Base-by-base conservation (phyloP, 805 yeast species). In the Kuraishia floccosa region DNA sequence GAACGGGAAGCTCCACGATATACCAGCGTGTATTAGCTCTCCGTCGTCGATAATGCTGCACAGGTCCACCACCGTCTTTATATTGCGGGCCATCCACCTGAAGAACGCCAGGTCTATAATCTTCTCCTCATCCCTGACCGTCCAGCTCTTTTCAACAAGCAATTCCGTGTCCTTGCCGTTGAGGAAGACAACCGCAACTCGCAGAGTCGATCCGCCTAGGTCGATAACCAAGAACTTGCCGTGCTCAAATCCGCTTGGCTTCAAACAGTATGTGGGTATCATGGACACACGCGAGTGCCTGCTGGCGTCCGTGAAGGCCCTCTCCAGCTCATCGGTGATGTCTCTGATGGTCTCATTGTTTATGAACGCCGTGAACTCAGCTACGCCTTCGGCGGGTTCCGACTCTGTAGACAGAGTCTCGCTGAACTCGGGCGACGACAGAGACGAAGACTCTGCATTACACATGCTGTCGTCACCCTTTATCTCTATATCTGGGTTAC, bases 1-100 rank as follows among this genome's bases (percentile, higher is more conserved):
- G 21, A 70, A 48, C 0, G 80, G 76, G 47, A 74, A 73, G 5
- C 74, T 65, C 76, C 77, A 70, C 4, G 76, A 62, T 24, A 72
- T 44, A 4, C 75, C 77, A 8, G 64, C 48, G 19, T 48, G 48
- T 19, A 68, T 50, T 2, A 30, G 21, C 4, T 36, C 35, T 25
- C 35, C 39, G 11, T 22, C 10, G 30, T 31, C 26, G 33, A 32
- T 28, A 8, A 16, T 13, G 1, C 18, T 17, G 17, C 39, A 23
- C 24, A 26, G 31, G 4, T 19, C 19, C 20, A 63, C 35, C 8
- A 58, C 51, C 23, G 48, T 50, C 5, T 25, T 13, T 21, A 61
- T 56, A n/a, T 55, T 46, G 11, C 39, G 37, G 5, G 60, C 63
- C n/a, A 68, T 55, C 45, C 49, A 47, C 13, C 49, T 42, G 47